Conservation (phyloP, 805 yeast genomes). For the Candida boleticola region DNA sequence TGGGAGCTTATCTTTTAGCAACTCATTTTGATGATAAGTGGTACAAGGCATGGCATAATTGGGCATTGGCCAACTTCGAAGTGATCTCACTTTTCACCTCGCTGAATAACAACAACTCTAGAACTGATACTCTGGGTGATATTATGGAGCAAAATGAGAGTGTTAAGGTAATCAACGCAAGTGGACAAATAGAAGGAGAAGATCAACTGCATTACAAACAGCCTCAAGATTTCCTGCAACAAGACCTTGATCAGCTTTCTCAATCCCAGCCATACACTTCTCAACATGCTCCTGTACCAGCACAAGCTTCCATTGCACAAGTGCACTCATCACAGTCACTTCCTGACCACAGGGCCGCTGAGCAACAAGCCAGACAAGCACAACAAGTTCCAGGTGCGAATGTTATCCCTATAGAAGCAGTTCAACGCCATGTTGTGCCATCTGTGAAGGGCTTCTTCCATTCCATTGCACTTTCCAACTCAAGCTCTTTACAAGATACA, state of each 20-base stretch:
- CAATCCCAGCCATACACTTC: not conserved
- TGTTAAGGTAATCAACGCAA: constrained; percentile 10
- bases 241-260: constrained; percentile 52
- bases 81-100: constrained; percentile 66
- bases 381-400: constrained; percentile 13
- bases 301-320: not conserved
- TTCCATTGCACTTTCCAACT: constrained; percentile 81
- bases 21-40: constrained; percentile 91
- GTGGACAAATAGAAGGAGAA: constrained; percentile 7
- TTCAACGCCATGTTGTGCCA: constrained; percentile 88
- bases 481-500: constrained; percentile 91
- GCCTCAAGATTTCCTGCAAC: constrained; percentile 41
- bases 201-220: constrained; percentile 8
- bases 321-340: not conserved
- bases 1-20: constrained; percentile 89
- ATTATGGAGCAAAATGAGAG: constrained; percentile 29
- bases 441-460: constrained; percentile 96
- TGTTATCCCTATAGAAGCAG: constrained; percentile 49
- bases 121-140: constrained; percentile 15
- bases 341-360: constrained; percentile 1
- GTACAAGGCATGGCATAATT: constrained; percentile 99
- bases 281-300: not conserved
- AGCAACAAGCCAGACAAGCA: constrained; percentile 7
- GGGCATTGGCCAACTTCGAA: constrained; percentile 98
- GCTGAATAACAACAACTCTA: constrained; percentile 18